phyloP scores from a whole-genome alignment of 2,329 filamentous ascomycete genomes.

The Fusarium sp. region DNA sequence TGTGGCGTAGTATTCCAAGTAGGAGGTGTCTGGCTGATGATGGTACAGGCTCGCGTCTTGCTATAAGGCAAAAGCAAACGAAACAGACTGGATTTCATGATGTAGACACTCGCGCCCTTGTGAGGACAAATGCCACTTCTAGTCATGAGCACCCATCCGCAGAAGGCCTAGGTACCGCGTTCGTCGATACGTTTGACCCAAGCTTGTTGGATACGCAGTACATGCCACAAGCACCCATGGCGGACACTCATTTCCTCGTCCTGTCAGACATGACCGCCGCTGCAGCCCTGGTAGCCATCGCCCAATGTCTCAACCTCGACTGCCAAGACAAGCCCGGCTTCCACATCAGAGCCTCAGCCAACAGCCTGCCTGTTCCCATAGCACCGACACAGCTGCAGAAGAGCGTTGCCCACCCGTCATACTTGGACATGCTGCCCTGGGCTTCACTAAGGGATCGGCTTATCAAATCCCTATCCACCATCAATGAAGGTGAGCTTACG shows the following conservation, averaged over 20 bases:
- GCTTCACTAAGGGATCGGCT: conserved; percentile 21
- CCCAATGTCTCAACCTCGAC: conserved; percentile 4
- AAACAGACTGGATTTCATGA: rapidly evolving
- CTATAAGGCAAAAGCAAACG: neutral
- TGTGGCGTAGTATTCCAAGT: rapidly evolving
- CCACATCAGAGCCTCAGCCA: neutral
- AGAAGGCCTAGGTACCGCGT: neutral
- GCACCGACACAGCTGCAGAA: conserved; percentile 20
- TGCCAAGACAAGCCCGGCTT: neutral
- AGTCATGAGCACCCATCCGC: neutral
- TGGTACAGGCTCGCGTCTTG: neutral
- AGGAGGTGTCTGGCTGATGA: neutral
- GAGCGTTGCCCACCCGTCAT: conserved; percentile 12
- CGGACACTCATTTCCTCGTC: conserved; percentile 12
- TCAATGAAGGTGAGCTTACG: conserved; percentile 14
- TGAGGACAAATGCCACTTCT: no score
- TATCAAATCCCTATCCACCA: conserved; percentile 12
- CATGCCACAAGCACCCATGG: neutral
- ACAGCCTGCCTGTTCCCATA: neutral
- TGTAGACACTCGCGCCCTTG: rapidly evolving
- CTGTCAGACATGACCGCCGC: conserved; percentile 14
- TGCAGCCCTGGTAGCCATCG: conserved; percentile 8
- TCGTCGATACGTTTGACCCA: neutral
- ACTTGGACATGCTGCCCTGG: conserved; percentile 35
- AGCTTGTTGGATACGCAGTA: neutral